Base-by-base conservation (phyloP, 306 rosid genomes). In the Pachyrhizus erosus region DNA sequence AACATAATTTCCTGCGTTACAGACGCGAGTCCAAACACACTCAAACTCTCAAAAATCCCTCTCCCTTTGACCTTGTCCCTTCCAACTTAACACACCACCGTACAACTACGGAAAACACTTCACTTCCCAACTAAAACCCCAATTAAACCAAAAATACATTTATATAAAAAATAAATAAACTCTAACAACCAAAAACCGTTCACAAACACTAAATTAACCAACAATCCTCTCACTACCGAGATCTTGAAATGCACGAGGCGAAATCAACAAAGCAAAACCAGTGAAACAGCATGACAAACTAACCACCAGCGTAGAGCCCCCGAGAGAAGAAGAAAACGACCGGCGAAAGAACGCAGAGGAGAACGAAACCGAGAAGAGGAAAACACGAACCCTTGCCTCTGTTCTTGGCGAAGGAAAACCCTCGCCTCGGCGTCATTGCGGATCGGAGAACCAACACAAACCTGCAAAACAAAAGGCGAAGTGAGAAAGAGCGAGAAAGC, bases 261-360 rank as follows among this genome's bases (percentile, higher is more conserved):
- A 40, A 34, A 49, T 3, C 13, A 78, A 45, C 10, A 10, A 33
- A 62, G 76, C 18, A 84, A 52, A 80, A 13, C 11, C 9, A 42
- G 20, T 2, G 5, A 24, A 21, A 60, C 15, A 33, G 5, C 23
- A n/a, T 43, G 7, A 54, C 21, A 24, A 60, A 88, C 85, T 61
- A 15, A 96, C 98, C 89, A 5, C 88, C 75, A 76, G 60, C 65
- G 75, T 78, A 89, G 82, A 92, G 74, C 8, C 90, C 92, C n/a
- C 88, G 86, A 54, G 89, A 79, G 76, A 93, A 21, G 86, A 96
- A 92, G 94, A 96, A 92, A 73, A 89, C 26, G 61, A 82, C 12
- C 0, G 98, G 93, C 14, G 80, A 86, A 14, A 95, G 87, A 79
- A 96, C 62, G 66, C 88, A 83, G 40, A 91, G 79, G 57, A 90